These are phyloP conservation scores for Austroboletus eburneus DNA, from an alignment of 768 basidiomycete genomes.

Conservation along the genomic window DNA sequence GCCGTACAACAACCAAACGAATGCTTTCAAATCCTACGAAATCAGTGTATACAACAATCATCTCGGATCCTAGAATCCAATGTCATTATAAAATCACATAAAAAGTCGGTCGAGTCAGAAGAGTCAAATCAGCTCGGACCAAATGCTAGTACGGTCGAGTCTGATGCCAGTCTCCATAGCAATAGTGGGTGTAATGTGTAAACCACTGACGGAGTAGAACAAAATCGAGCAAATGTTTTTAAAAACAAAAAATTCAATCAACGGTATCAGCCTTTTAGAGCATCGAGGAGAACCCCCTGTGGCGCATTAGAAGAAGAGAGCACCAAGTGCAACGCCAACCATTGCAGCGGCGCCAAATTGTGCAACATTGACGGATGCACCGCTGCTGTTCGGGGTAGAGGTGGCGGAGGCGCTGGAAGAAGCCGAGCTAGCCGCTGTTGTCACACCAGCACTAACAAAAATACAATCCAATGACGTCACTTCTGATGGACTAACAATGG, in stretches of 20 bases:
- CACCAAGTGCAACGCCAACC: slow-evolving; percentile 33
- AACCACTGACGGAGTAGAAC: slow-evolving; percentile 8
- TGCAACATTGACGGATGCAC: slow-evolving; percentile 40
- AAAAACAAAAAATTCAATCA: slow-evolving; percentile 12
- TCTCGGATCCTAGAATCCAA: slow-evolving; percentile 12
- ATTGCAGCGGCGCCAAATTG: slow-evolving; percentile 43
- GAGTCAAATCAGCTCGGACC: slow-evolving; percentile 1
- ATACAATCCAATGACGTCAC: slow-evolving; percentile 13
- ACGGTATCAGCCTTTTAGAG: slow-evolving; percentile 18
- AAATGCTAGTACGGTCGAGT: slow-evolving; percentile 1
- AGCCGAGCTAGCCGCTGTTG: background rate
- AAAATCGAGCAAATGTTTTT: slow-evolving; percentile 12
- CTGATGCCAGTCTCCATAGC: slow-evolving; percentile 1
- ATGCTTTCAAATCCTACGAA: slow-evolving; percentile 16
- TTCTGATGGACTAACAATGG: background rate
- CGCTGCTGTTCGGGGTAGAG: slow-evolving; percentile 23
- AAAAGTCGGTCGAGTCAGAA: background rate
- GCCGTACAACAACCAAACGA: background rate
- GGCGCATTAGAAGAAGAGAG: slow-evolving; percentile 34
- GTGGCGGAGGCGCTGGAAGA: slow-evolving; percentile 23
- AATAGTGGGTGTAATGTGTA: slow-evolving; percentile 14
- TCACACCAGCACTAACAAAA: slow-evolving; percentile 1
- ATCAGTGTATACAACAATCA: slow-evolving; percentile 14
- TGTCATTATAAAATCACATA: slow-evolving; percentile 2
- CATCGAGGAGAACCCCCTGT: background rate